These are phyloP conservation scores for Aspergillus proliferans DNA, from an alignment of 2,329 filamentous ascomycete species.

Conservation along the genomic window DNA sequence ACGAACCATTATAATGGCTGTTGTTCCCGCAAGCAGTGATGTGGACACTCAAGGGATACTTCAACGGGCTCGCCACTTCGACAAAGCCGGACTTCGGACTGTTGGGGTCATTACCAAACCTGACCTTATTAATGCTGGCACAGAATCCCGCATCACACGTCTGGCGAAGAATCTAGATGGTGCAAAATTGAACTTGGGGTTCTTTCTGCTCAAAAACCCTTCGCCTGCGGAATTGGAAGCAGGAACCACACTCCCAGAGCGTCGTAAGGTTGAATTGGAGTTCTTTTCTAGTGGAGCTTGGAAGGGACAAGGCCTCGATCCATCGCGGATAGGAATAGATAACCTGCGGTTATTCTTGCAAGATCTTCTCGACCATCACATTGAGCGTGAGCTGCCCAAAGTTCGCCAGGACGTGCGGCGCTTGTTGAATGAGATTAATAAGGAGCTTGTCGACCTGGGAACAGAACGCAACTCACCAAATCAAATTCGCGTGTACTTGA, in stretches of 20 bases:
- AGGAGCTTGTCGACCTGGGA: conserved; percentile 12
- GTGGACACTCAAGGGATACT: conserved; percentile 39
- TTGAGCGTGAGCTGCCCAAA: conserved; percentile 15
- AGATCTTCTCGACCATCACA: conserved; percentile 14
- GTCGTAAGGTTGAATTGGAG: conserved; percentile 5
- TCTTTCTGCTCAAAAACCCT: conserved; percentile 24
- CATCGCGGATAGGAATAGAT: conserved; percentile 12
- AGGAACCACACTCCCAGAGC: conserved; percentile 1
- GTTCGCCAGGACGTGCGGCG: conserved; percentile 12
- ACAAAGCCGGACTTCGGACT: conserved; percentile 26
- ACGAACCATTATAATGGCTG: conserved; percentile 42
- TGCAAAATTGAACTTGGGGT: conserved; percentile 21
- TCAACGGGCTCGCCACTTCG: conserved; percentile 27
- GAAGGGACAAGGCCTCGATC: conserved; percentile 11
- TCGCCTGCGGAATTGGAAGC: conserved; percentile 12
- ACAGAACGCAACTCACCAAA: conserved; percentile 5
- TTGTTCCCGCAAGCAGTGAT: conserved; percentile 40
- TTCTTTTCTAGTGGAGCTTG: conserved; percentile 14
- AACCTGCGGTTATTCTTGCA: conserved; percentile 16
- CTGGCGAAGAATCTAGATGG: too few species aligned
- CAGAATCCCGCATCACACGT: conserved; percentile 17
- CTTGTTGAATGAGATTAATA: conserved; percentile 6
- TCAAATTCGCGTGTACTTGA: conserved; percentile 18
- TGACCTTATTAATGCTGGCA: conserved; percentile 25
- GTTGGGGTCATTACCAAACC: conserved; percentile 46